Base-by-base conservation (phyloP, 139 green algal species). In the Auxenochlorella protothecoides region DNA sequence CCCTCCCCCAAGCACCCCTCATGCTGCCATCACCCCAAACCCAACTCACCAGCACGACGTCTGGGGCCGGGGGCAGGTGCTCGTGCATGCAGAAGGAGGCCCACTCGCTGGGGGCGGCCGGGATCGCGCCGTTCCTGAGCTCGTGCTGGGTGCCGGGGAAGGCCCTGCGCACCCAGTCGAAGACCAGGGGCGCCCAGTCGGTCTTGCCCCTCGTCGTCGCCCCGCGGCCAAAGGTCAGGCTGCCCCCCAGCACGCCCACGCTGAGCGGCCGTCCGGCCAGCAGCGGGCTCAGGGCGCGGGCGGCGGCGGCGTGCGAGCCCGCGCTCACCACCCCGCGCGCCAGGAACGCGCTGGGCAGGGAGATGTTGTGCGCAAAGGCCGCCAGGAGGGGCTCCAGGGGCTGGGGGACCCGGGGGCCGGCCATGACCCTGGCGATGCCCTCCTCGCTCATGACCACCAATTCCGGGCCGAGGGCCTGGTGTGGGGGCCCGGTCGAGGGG, bases 151-250 rank as follows among this genome's bases (percentile, higher is more conserved):
- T 62, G 9, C 57, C 2, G 9, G 57, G 57, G 57, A 62, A 62
- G 57, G 57, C 11, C 64, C 27, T 68, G 64, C 64, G 5, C 6
- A 71, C n/a, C 66, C 66, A 71, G 14, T 6, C 15, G 54, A 15
- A 15, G 53, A 71, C 12, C 54, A 53, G 66, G 11, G 66, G 15
- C 53, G 56, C 66, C 54, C 54, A 71, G 6, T 61, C 66, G 5
- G 54, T 61, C 6, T 14, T 5, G 2, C 65, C 66, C 54, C 13
- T 51, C 3, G 4, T 6, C 53, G 12, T 59, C 51, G 66, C 66
- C 14, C 66, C 53, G 27, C 52, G 51, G 14, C 66, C 66, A 71
- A 71, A 71, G 54, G 66, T 71, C 54, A 71, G 54, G 66, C 66
- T 71, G 14, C 66, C 66, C 53, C 66, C 66, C 54, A 71, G 66